Conservation (phyloP, 208 protist genomes). For the Trypanosoma scelopori region DNA sequence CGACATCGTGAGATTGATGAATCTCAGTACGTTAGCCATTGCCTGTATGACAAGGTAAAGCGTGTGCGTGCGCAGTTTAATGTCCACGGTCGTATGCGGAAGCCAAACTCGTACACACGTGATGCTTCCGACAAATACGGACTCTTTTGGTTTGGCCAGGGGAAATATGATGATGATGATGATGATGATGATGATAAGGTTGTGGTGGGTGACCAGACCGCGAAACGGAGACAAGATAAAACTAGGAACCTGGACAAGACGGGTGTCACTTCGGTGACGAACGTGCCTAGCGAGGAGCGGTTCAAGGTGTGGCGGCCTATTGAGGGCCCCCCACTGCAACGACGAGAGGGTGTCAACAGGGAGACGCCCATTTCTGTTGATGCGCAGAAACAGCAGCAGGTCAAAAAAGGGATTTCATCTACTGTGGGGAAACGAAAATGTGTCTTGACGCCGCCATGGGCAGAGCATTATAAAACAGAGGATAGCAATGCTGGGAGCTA, state of each 20-base stretch:
- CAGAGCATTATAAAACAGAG: slow-evolving; percentile 14
- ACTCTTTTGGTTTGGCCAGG: slow-evolving; percentile 27
- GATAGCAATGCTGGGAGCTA: background rate
- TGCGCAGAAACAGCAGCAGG: background rate
- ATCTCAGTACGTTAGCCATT: slow-evolving; percentile 15
- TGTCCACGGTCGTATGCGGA: slow-evolving; percentile 10
- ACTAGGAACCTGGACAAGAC: background rate
- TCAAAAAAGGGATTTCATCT: background rate
- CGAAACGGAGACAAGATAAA: background rate
- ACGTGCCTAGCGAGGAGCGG: slow-evolving; percentile 5
- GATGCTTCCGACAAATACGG: slow-evolving; percentile 13
- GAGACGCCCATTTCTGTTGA: background rate
- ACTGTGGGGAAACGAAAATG: background rate
- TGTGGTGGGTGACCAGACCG: background rate
- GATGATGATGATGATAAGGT: background rate
- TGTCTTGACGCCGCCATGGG: slow-evolving; percentile 14
- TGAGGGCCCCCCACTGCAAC: slow-evolving; percentile 3
- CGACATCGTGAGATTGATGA: slow-evolving; percentile 14
- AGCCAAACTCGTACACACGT: slow-evolving; percentile 17
- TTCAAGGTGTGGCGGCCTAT: slow-evolving; percentile 17
- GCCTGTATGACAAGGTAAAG: slow-evolving; percentile 11
- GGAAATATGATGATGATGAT: slow-evolving; percentile 19
- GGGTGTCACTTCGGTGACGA: background rate
- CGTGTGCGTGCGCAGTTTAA: slow-evolving; percentile 17
- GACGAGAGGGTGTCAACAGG: background rate